Conservation (phyloP, 495 filamentous ascomycete genomes). For the Cercophora newfieldiana region DNA sequence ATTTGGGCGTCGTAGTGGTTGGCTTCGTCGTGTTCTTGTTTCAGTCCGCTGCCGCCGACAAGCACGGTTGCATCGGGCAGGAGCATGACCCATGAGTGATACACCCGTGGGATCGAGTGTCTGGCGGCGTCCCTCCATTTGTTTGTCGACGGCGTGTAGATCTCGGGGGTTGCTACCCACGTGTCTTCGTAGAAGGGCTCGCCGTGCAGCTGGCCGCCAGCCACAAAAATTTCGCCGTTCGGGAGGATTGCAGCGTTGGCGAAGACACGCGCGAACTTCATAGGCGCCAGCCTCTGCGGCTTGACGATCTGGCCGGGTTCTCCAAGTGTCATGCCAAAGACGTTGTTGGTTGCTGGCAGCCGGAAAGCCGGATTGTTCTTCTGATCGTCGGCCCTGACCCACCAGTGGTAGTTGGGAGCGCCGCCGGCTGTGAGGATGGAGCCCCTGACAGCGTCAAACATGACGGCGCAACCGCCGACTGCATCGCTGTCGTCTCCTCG, state of each 20-base stretch:
- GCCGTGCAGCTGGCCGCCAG: conserved; percentile 52
- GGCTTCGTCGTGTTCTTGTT: conserved; percentile 42
- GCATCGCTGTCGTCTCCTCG: conserved; percentile 45
- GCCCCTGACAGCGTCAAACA: conserved; percentile 51
- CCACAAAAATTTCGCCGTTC: conserved; percentile 56
- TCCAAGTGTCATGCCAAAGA: conserved; percentile 4
- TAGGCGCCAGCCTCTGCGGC: background rate
- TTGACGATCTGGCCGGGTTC: background rate
- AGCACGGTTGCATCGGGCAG: conserved; percentile 58
- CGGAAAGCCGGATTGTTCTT: background rate
- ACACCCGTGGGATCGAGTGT: conserved; percentile 50
- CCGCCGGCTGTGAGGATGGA: conserved; percentile 67
- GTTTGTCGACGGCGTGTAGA: conserved; percentile 5
- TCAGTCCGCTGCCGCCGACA: conserved; percentile 58
- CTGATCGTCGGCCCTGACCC: background rate
- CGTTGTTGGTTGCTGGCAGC: background rate
- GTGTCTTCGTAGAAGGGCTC: conserved; percentile 53
- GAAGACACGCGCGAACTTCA: conserved; percentile 4
- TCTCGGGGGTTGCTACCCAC: conserved; percentile 39
- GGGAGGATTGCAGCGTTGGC: conserved; percentile 56
- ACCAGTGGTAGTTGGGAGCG: conserved; percentile 12
- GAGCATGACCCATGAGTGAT: conserved; percentile 58
- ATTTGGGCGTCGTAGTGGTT: conserved; percentile 63
- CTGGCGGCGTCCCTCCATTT: conserved; percentile 46
- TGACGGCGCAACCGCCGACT: conserved; percentile 30